Conservation (phyloP, 1,284 basidiomycete species). For the Trichosporon sp. region DNA sequence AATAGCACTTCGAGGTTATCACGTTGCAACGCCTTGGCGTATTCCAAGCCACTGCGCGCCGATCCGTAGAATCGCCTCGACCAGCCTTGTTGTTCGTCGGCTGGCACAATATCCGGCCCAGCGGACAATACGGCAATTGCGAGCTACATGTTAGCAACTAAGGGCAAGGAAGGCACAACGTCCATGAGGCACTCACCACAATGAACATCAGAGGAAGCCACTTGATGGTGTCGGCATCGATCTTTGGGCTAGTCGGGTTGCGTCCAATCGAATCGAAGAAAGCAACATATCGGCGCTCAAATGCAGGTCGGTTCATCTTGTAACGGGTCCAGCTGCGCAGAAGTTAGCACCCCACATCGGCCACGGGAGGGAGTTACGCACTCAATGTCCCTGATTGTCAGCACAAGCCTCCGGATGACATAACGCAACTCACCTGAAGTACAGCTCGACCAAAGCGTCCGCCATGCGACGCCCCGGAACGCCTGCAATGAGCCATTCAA, state of each 20-base stretch:
- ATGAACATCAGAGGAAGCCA: slow-evolving; percentile 59
- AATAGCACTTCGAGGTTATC: slow-evolving; percentile 58
- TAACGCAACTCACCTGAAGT: slow-evolving; percentile 46
- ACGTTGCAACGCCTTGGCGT: slow-evolving; percentile 57
- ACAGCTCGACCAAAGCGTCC: slow-evolving; percentile 56
- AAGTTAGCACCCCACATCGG: background rate
- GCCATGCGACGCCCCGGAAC: slow-evolving; percentile 55
- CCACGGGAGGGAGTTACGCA: slow-evolving; percentile 18
- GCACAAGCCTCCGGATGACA: background rate
- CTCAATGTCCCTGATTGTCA: slow-evolving; percentile 31
- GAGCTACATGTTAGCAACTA: slow-evolving; percentile 41
- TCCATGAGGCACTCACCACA: slow-evolving; percentile 44
- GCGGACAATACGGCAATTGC: slow-evolving; percentile 57
- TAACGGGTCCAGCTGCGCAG: slow-evolving; percentile 56
- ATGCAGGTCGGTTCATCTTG: slow-evolving; percentile 56
- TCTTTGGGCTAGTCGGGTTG: slow-evolving; percentile 52
- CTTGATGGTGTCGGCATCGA: slow-evolving; percentile 56
- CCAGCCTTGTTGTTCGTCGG: slow-evolving; percentile 54
- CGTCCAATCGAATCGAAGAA: slow-evolving; percentile 55
- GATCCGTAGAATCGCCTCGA: slow-evolving; percentile 57
- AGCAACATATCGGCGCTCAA: slow-evolving; percentile 51
- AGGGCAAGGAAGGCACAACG: background rate
- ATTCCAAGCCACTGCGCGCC: slow-evolving; percentile 54
- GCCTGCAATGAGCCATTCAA: slow-evolving; percentile 55
- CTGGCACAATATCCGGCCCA: slow-evolving; percentile 51